phyloP scores from a whole-genome alignment of 352 stramenopile species.

The Hyaloperonospora arabidopsidis region DNA sequence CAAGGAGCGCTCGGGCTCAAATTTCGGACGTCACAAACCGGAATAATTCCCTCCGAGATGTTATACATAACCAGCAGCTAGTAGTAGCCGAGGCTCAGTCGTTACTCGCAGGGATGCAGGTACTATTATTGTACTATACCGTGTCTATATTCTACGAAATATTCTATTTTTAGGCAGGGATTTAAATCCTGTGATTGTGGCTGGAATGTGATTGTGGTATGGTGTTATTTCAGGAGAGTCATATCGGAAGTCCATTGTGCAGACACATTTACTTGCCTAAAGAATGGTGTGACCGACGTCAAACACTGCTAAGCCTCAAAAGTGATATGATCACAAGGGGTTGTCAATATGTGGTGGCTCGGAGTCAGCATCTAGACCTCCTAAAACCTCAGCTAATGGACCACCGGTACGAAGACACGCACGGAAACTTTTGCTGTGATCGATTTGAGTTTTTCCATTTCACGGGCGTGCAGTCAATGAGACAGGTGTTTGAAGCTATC shows the following conservation, averaged over 20 bases:
- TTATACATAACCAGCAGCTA: constrained; percentile 20
- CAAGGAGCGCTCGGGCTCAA: constrained; percentile 15
- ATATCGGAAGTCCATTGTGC: constrained; percentile 20
- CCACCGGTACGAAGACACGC: constrained; percentile 17
- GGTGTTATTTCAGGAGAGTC: constrained; percentile 16
- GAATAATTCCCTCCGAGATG: constrained; percentile 25
- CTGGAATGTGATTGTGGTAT: constrained; percentile 3
- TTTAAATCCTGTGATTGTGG: neutral
- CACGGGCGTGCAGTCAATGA: constrained; percentile 30
- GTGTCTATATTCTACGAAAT: neutral
- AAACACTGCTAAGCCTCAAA: constrained; percentile 32
- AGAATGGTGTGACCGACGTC: constrained; percentile 28
- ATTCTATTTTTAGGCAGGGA: constrained; percentile 1
- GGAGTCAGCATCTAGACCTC: constrained; percentile 30
- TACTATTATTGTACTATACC: constrained; percentile 3
- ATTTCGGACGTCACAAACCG: constrained; percentile 12
- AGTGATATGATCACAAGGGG: constrained; percentile 33
- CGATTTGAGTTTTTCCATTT: constrained; percentile 39
- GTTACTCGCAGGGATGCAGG: constrained; percentile 21
- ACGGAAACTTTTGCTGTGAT: constrained; percentile 31
- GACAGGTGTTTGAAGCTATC: constrained; percentile 48
- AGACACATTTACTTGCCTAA: constrained; percentile 22
- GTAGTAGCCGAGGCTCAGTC: constrained; percentile 9
- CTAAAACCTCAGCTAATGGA: constrained; percentile 29
- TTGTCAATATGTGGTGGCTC: constrained; percentile 28